Percentiles rank a stretch among this genome's conserved stretches.
phyloP scores from a whole-genome alignment of 2,329 filamentous ascomycete species.

The Apiospora sp. region DNA sequence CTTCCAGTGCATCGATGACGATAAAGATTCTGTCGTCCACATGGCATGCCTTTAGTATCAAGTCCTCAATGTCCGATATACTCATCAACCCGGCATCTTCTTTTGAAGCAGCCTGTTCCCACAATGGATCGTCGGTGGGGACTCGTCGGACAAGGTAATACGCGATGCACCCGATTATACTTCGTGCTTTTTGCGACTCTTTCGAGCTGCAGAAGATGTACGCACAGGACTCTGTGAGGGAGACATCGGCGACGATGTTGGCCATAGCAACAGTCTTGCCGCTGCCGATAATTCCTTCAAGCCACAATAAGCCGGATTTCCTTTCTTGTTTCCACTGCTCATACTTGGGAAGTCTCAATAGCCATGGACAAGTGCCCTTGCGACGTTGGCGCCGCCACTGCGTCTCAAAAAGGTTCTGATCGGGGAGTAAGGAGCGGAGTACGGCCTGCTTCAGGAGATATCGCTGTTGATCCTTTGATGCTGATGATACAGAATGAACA shows the following conservation, averaged over 20 bases:
- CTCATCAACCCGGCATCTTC: background rate
- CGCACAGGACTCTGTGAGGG: background rate
- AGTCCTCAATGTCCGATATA: background rate
- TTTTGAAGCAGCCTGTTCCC: background rate
- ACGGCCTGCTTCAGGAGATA: background rate
- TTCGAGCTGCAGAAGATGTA: background rate
- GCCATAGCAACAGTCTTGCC: background rate
- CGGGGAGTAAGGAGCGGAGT: background rate
- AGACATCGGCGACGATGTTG: background rate
- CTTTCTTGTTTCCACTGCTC: background rate
- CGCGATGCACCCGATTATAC: background rate
- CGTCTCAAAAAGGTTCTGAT: background rate
- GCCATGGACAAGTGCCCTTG: background rate
- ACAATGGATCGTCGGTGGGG: background rate
- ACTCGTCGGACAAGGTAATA: background rate
- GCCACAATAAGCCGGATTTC: background rate
- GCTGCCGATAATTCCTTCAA: background rate
- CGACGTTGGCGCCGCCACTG: background rate
- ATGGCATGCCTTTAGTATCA: background rate
- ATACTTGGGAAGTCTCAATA: background rate
- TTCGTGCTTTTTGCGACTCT: background rate
- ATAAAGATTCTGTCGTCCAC: background rate
- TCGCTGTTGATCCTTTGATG: background rate
- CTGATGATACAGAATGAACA: fast-evolving
- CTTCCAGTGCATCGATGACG: background rate